Percentiles rank a stretch among this genome's conserved stretches.
Conservation (phyloP, 2,329 filamentous ascomycete genomes). For the Pseudocercospora crystallina region DNA sequence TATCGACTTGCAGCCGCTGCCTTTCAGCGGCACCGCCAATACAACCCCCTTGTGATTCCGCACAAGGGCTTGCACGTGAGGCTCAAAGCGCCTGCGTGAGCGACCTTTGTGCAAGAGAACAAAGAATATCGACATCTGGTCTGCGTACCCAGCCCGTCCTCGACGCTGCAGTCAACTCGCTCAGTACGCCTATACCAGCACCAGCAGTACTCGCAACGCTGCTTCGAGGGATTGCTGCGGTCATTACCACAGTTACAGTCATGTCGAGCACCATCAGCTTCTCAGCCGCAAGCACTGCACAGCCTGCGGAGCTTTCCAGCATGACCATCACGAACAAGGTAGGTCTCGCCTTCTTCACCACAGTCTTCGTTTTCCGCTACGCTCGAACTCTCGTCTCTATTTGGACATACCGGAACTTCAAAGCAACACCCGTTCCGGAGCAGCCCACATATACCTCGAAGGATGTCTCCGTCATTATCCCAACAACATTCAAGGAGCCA, state of each 20-base stretch:
- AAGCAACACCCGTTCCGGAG: slow-evolving; percentile 25
- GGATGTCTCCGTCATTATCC: slow-evolving; percentile 36
- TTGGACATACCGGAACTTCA: slow-evolving; percentile 29
- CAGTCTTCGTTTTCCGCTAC: slow-evolving; percentile 28
- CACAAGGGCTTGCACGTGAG: slow-evolving; percentile 11
- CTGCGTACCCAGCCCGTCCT: background rate
- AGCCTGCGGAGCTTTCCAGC: background rate
- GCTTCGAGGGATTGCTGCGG: background rate
- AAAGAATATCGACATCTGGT: background rate
- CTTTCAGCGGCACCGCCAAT: slow-evolving; percentile 8
- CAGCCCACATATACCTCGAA: slow-evolving; percentile 28
- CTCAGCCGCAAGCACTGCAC: background rate
- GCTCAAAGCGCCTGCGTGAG: slow-evolving; percentile 10
- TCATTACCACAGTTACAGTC: background rate
- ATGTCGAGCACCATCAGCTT: background rate
- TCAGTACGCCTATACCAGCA: background rate
- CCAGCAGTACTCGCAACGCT: background rate
- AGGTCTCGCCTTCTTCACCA: slow-evolving; percentile 13
- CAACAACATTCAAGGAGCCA: slow-evolving; percentile 36
- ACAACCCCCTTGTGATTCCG: slow-evolving; percentile 8
- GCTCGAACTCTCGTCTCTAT: slow-evolving; percentile 32
- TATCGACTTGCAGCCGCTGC: slow-evolving; percentile 8
- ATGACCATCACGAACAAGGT: background rate
- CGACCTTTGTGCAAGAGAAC: slow-evolving; percentile 13
- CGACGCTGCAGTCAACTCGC: background rate